Conservation (phyloP, 176 grass and related monocot species). For the Oropetium thomaeum region DNA sequence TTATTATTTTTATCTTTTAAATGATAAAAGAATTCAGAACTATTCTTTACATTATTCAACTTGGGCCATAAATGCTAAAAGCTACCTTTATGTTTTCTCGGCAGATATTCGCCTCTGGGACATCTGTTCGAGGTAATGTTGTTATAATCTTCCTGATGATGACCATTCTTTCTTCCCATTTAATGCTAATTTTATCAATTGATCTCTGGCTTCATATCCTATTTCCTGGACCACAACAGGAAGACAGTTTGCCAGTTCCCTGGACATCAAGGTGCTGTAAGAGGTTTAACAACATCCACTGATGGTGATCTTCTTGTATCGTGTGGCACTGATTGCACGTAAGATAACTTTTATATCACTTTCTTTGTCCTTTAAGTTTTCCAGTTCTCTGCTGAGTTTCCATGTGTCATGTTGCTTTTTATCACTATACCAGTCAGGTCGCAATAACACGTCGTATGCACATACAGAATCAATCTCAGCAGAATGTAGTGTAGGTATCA, state of each 20-base stretch:
- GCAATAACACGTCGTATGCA: not conserved
- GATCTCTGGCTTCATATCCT: not conserved
- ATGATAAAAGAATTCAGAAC: too few relatives aligned
- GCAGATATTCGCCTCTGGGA: slow-evolving; percentile 96
- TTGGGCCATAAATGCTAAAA: slow-evolving; percentile 16
- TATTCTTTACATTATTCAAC: too few relatives aligned
- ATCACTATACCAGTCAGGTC: not conserved
- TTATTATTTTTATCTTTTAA: too few relatives aligned
- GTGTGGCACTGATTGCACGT: slow-evolving; percentile 93
- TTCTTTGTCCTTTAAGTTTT: slow-evolving; percentile 1
- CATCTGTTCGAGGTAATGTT: slow-evolving; percentile 76
- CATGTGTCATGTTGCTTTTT: not conserved
- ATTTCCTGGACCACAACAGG: slow-evolving; percentile 43
- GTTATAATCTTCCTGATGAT: not conserved
- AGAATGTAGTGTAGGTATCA: not conserved
- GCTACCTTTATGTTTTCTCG: slow-evolving; percentile 22
- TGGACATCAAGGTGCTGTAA: slow-evolving; percentile 83
- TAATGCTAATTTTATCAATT: not conserved
- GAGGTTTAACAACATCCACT: slow-evolving; percentile 81
- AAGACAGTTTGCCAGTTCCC: slow-evolving; percentile 83
- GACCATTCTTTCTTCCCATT: not conserved
- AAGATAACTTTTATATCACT: slow-evolving; percentile 32
- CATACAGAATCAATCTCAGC: not conserved
- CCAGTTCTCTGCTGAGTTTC: not conserved
- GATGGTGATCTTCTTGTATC: slow-evolving; percentile 88